Conservation (phyloP, 306 rosid species). For the Inga leiocalycina region DNA sequence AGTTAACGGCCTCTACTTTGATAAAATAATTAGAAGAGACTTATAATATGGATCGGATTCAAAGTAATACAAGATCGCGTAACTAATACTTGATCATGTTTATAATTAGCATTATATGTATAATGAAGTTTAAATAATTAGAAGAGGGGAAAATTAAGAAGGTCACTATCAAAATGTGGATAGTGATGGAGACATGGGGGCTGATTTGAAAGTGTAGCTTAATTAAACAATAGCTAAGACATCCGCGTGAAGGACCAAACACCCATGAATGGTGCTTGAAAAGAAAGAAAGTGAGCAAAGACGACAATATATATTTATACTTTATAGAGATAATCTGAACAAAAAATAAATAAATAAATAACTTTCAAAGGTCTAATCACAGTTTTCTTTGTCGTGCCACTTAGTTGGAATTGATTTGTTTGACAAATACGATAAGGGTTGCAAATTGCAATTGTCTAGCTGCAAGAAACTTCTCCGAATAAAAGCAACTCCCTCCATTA, state of each 20-base stretch:
- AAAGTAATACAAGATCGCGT: too few relatives aligned
- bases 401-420: slow-evolving; percentile 37
- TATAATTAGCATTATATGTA: too few relatives aligned
- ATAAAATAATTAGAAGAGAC: too few relatives aligned
- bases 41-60: too few relatives aligned
- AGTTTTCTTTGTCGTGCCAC: slow-evolving; percentile 34
- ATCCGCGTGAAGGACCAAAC: slow-evolving; percentile 32
- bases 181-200: not conserved
- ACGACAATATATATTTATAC: not conserved
- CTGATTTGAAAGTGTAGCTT: not conserved
- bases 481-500: not conserved
- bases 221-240: not conserved
- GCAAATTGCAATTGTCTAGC: not conserved
- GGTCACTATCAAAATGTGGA: not conserved
- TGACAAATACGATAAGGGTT: slow-evolving; percentile 9
- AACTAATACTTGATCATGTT: too few relatives aligned
- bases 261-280: slow-evolving; percentile 25
- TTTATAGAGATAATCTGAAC: not conserved
- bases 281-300: slow-evolving; percentile 31
- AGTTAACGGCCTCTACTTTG: too few relatives aligned
- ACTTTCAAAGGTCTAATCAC: slow-evolving; percentile 43
- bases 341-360: not conserved
- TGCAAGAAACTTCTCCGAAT: slow-evolving; percentile 40
- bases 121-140: not conserved
- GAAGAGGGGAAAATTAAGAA: not conserved